Evolutionary conservation across 1,284 basidiomycete species (phyloP).

Genomic region (Phylloboletellus chloephorus): DNA sequence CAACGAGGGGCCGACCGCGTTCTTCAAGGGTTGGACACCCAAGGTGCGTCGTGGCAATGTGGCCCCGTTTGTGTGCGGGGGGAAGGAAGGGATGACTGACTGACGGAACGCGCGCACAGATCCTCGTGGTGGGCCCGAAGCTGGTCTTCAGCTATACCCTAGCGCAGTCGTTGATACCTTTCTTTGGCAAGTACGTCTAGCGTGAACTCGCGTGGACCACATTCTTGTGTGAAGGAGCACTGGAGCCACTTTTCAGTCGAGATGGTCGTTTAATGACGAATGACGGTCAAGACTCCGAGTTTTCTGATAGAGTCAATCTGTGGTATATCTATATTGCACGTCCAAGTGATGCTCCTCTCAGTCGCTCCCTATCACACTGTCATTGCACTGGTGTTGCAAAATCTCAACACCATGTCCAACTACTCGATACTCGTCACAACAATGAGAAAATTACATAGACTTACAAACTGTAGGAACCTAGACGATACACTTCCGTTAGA

Average conservation of each 20-base stretch:
- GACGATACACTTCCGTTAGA: no score
- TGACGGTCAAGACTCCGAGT: neutral
- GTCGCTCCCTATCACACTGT: no score
- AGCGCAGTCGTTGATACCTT: constrained; percentile 92
- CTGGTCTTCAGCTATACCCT: constrained; percentile 98
- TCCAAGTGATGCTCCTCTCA: constrained; percentile 11
- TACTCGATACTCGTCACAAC: no score
- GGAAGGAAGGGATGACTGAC: constrained; percentile 3
- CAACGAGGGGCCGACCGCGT: constrained; percentile 80
- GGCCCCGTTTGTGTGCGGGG: neutral
- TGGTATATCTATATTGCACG: constrained; percentile 9
- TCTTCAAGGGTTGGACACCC: constrained; percentile 96
- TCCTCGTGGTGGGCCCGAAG: constrained; percentile 96
- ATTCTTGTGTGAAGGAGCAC: no score
- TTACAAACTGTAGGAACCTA: no score
- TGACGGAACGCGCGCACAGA: constrained; percentile 47
- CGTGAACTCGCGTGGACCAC: neutral
- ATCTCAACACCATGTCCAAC: no score
- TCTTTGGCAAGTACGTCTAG: constrained; percentile 85
- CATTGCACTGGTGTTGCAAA: no score
- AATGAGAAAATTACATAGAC: no score
- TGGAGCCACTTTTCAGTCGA: no score
- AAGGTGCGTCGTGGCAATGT: constrained; percentile 53
- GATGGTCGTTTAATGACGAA: constrained; percentile 4
- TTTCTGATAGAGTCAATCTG: constrained; percentile 9